Percentiles rank a stretch among this genome's conserved stretches.
Evolutionary conservation across 192 early-diverging fungal species (phyloP).

Genomic region (Umbelopsis sp.): DNA sequence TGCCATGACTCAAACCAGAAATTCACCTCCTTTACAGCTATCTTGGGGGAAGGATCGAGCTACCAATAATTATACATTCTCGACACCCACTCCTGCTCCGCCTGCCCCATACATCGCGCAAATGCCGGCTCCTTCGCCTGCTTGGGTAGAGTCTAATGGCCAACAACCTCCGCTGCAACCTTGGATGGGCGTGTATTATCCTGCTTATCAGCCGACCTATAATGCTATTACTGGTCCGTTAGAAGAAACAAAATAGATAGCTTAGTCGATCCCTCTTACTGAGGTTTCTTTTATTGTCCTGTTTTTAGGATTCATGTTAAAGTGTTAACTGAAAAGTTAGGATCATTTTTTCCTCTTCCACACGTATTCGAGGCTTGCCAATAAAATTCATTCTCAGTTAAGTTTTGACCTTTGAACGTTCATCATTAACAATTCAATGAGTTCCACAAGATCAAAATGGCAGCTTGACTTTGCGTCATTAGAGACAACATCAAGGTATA

Average conservation of each 20-base stretch:
- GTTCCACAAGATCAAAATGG: constrained; percentile 6
- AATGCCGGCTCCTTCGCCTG: background rate
- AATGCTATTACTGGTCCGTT: background rate
- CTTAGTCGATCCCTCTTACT: too few relatives aligned
- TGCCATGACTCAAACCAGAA: too few relatives aligned
- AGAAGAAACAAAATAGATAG: constrained; percentile 12
- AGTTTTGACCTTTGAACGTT: background rate
- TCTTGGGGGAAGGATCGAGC: constrained; percentile 89
- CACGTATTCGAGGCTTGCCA: background rate
- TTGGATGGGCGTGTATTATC: constrained; percentile 15
- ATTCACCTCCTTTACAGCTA: constrained; percentile 44
- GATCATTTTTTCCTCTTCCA: background rate
- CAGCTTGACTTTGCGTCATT: constrained; percentile 12
- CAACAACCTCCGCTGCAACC: constrained; percentile 1
- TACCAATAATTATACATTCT: constrained; percentile 39
- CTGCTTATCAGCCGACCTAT: background rate
- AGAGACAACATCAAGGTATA: constrained; percentile 5
- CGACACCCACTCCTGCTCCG: background rate
- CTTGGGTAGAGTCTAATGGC: constrained; percentile 5
- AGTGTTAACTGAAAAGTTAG: too few relatives aligned
- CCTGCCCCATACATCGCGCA: constrained; percentile 2
- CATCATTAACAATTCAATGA: background rate
- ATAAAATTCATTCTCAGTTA: constrained; percentile 8
- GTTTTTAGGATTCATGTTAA: too few relatives aligned
- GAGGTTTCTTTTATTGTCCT: too few relatives aligned